Conservation (phyloP, 2,329 filamentous ascomycete species). For the Trematosphaeria pertusa region DNA sequence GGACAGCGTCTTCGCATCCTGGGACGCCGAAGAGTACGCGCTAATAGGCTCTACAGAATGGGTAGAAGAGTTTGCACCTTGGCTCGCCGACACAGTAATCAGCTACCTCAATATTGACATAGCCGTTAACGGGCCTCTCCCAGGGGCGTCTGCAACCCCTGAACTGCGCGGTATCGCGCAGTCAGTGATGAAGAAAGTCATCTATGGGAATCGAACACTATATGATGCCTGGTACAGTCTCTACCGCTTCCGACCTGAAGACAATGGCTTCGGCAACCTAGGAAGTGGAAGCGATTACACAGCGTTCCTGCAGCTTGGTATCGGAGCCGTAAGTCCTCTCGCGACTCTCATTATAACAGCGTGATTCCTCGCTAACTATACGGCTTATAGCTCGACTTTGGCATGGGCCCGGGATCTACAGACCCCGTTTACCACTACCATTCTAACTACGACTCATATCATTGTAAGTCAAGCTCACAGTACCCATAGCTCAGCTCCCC, state of each 20-base stretch:
- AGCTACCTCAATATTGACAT: conserved; percentile 56
- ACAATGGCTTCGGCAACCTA: conserved; percentile 42
- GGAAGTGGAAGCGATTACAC: conserved; percentile 53
- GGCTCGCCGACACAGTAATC: conserved; percentile 45
- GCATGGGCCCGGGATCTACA: conserved; percentile 30
- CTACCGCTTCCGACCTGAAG: conserved; percentile 17
- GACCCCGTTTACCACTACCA: conserved; percentile 53
- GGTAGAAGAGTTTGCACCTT: conserved; percentile 53
- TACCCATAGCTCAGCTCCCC: too few species aligned
- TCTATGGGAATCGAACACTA: conserved; percentile 43
- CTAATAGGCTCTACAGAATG: conserved; percentile 44
- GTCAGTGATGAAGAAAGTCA: conserved; percentile 39
- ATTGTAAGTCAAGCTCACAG: too few species aligned
- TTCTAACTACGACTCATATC: conserved; percentile 49
- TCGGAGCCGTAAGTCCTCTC: conserved; percentile 22
- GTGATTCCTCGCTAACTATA: not conserved
- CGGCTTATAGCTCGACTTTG: conserved; percentile 38
- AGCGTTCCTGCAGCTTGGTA: conserved; percentile 50
- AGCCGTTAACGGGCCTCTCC: conserved; percentile 46
- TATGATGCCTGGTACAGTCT: conserved; percentile 46
- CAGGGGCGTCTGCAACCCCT: conserved; percentile 33
- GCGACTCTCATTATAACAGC: too few species aligned
- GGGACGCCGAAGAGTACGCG: conserved; percentile 40
- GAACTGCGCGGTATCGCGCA: conserved; percentile 37
- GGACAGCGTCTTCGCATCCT: conserved; percentile 30